Evolutionary conservation across 768 basidiomycete genomes (phyloP).

Genomic region (Suillus fuscotomentosus): DNA sequence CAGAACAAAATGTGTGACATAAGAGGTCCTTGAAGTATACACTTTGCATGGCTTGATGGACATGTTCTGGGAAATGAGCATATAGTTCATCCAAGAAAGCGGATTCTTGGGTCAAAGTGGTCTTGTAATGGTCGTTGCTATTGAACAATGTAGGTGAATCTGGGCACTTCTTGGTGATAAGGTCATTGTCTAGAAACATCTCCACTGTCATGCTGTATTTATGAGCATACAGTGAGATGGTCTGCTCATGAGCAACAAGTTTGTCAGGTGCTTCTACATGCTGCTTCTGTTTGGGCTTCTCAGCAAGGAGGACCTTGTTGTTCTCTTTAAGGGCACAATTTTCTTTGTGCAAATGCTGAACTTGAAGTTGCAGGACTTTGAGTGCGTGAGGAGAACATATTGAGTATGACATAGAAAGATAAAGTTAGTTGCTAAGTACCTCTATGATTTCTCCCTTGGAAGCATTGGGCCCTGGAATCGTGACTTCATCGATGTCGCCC

Average conservation of each 20-base stretch:
- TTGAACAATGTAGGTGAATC: background rate
- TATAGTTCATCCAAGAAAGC: background rate
- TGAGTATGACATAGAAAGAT: background rate
- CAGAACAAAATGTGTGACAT: background rate
- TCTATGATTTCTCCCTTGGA: background rate
- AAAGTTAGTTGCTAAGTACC: background rate
- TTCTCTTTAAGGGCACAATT: background rate
- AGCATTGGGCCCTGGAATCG: background rate
- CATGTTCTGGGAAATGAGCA: background rate
- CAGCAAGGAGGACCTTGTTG: background rate
- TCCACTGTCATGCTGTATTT: background rate
- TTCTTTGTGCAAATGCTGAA: background rate
- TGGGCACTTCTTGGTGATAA: background rate
- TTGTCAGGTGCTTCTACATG: background rate
- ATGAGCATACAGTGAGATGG: background rate
- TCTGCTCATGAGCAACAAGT: background rate
- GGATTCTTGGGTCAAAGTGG: background rate
- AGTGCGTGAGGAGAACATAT: background rate
- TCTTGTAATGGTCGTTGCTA: background rate
- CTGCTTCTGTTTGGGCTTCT: background rate
- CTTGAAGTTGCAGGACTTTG: background rate
- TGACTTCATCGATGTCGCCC: background rate
- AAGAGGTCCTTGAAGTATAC: constrained; percentile 3
- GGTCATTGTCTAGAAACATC: background rate
- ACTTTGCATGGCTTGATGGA: background rate